Percentiles rank a stretch among this genome's conserved stretches.
These are phyloP conservation scores for Vanrija sp. DNA, from an alignment of 1,284 basidiomycete genomes.

Conservation along the genomic window DNA sequence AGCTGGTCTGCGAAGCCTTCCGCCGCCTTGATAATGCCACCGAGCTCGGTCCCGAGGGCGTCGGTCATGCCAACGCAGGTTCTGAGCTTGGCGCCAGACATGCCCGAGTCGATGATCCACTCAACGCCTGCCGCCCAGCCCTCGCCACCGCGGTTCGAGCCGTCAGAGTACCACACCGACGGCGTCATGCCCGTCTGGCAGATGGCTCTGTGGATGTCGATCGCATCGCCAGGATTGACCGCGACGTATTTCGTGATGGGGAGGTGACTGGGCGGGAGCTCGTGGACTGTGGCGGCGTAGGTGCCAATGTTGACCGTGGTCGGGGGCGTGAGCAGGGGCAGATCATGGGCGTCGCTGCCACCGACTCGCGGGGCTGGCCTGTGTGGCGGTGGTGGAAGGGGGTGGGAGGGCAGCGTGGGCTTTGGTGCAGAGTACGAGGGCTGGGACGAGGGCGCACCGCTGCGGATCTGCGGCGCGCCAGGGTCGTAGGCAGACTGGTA, in stretches of 20 bases:
- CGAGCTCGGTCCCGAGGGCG: constrained; percentile 43
- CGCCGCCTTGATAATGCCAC: constrained; percentile 43
- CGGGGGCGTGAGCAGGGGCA: constrained; percentile 29
- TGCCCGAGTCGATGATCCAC: constrained; percentile 38
- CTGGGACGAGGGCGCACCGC: neutral
- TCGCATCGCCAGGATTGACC: constrained; percentile 36
- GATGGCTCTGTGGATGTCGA: constrained; percentile 41
- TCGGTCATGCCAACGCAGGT: constrained; percentile 36
- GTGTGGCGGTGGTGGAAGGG: constrained; percentile 1
- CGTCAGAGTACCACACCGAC: constrained; percentile 46
- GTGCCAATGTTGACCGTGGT: constrained; percentile 28
- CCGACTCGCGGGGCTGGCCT: neutral
- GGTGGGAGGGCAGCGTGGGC: constrained; percentile 1
- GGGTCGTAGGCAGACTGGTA: constrained; percentile 36
- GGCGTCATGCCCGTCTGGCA: constrained; percentile 21
- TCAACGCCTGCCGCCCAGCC: constrained; percentile 47
- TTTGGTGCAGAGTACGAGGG: neutral
- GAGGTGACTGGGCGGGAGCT: constrained; percentile 38
- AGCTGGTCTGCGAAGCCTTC: constrained; percentile 44
- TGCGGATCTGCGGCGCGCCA: constrained; percentile 9
- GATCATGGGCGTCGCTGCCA: constrained; percentile 12
- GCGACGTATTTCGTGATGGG: constrained; percentile 45
- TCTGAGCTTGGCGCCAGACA: constrained; percentile 42
- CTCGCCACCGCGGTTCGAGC: constrained; percentile 44
- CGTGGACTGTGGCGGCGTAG: constrained; percentile 28